Evolutionary conservation across 2,329 filamentous ascomycete genomes (phyloP).

Genomic region (Lasiodiplodia sp.): DNA sequence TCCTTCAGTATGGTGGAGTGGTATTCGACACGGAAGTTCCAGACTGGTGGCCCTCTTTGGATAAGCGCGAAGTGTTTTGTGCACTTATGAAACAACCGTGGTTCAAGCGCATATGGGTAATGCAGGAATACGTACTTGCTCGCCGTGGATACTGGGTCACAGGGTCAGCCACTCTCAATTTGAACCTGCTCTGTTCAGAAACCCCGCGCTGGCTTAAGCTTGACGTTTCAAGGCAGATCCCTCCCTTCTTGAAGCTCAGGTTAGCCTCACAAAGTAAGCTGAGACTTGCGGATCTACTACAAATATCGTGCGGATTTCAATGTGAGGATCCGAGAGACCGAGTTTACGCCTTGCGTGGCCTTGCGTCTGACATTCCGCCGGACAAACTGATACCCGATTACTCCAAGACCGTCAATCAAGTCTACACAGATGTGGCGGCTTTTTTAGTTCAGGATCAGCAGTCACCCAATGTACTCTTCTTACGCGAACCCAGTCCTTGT

Average conservation of each 20-base stretch:
- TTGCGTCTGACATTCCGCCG: background rate
- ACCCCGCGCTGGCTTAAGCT: background rate
- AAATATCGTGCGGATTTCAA: background rate
- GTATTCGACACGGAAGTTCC: no score
- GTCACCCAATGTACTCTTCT: background rate
- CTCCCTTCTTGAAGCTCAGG: no score
- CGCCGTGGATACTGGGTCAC: background rate
- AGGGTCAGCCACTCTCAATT: background rate
- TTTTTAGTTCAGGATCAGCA: background rate
- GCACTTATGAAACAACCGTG: background rate
- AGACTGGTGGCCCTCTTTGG: no score
- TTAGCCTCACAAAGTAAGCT: no score
- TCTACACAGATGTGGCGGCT: background rate
- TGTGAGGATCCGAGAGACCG: background rate
- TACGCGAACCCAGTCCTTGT: no score
- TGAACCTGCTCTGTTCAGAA: background rate
- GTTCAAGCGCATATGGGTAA: constrained; percentile 3
- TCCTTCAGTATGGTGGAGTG: background rate
- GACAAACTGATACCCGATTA: background rate
- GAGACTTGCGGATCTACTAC: background rate
- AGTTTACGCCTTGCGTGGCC: background rate
- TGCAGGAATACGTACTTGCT: constrained; percentile 2
- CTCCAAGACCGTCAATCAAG: background rate
- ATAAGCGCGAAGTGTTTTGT: background rate
- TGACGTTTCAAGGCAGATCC: background rate